Evolutionary conservation across 2,329 filamentous ascomycete genomes (phyloP), one percentile per base, ranked within the genome.

Genomic region (Fusarium avenaceum): DNA sequence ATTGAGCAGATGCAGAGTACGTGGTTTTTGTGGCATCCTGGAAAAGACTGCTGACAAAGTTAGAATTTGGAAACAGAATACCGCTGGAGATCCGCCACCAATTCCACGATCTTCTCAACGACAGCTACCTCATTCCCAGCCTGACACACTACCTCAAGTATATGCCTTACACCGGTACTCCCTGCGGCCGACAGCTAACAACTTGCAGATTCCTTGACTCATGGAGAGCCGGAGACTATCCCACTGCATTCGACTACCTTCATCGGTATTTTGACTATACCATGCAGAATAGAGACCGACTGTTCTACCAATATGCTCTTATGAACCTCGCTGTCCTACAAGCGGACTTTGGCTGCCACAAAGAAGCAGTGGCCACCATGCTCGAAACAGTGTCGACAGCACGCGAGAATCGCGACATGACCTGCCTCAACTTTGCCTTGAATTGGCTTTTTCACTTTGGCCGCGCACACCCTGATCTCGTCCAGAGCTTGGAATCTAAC

Each of bases 201-300:
- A 9, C 6, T 26, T 10, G 11, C 3, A 64, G 90, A 71, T 98
- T 97, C 75, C 89, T 97, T 15, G 94, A 99, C 77, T 89, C 94
- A 1, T 98, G 94, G 95, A 88, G 91, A 76, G 90, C 93, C 5
- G 95, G 95, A 6, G 94, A 98, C 78, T 96, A 95, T 74, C 89
- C 92, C 14, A 93, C 92, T 1, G 92, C 96, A 0, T 96, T 97
- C 76, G 95, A 99, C 74, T 90, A 90, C 70, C 84, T 99, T 20
- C 94, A 98, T 77, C 90, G 93, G 51, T 99, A 97, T 78, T 99
- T 97, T 74, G 96, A 99, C 78, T 97, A 97, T 78, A 96, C 94
- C 2, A 94, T 96, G 88, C 92, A 96, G 73, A 92, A 89, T 70
- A 84, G 89, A 63, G 92, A 97, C 73, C 90, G 92, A 24, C 87